Evolutionary conservation across 306 rosid species (phyloP).

Genomic region (Gastrolobium bilobum): DNA sequence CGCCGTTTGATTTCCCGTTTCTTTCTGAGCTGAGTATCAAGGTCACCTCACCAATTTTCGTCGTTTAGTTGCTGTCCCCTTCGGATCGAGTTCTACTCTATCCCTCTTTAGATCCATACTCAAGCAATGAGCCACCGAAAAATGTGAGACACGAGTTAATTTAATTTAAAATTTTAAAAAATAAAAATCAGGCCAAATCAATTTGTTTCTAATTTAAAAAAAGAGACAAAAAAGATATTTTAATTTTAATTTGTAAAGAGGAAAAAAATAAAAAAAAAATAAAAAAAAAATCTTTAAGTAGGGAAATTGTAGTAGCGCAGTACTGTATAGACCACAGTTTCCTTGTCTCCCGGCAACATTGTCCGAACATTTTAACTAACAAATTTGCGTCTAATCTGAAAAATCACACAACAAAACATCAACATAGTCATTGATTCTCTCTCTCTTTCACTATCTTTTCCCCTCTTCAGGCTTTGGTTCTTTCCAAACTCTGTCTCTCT

Average conservation of each 20-base stretch:
- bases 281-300: constrained; percentile 1
- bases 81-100: constrained; percentile 13
- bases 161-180: no score
- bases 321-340: constrained; percentile 40
- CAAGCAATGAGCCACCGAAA: constrained; percentile 2
- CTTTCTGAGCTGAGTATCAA: not conserved
- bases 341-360: constrained; percentile 57
- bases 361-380: constrained; percentile 36
- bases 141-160: not conserved
- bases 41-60: constrained; percentile 23
- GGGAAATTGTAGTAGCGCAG: constrained; percentile 15
- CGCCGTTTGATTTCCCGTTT: constrained; percentile 9
- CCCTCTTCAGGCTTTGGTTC: not conserved
- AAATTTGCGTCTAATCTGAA: constrained; percentile 3
- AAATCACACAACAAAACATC: not conserved
- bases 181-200: no score
- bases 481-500: not conserved
- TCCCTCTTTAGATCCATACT: constrained; percentile 20
- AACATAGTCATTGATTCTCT: not conserved
- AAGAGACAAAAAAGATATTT: not conserved
- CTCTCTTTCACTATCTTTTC: not conserved
- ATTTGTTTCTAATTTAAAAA: no score
- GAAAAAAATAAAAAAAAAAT: no score
- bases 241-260: not conserved
- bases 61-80: constrained; percentile 33